Evolutionary conservation across 2,329 filamentous ascomycete species (phyloP), one percentile per base, ranked within the genome.

Genomic region (Calonectria crousiana): DNA sequence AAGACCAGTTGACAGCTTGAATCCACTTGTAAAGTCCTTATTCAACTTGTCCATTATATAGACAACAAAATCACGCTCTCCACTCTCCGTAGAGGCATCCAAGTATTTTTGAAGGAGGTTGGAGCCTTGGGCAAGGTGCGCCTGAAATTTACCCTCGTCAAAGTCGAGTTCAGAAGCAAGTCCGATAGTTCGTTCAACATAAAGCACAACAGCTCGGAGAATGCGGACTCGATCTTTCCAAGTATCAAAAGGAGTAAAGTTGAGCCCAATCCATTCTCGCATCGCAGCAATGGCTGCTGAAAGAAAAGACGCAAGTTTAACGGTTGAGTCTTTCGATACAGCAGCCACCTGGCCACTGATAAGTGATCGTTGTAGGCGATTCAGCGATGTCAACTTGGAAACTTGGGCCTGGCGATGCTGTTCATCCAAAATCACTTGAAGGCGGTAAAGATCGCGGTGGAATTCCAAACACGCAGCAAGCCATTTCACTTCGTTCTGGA

Each of bases 1-100:
- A 16, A 95, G 86, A 0, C 95, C 95, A 2, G 93, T 95, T 0
- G 88, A 92, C 18, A 97, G 86, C 70, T 92, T 92, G 85, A 95
- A 96, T 2, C 91, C 92, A 20, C 91, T 89, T 30, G 90, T 89
- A 80, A 98, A 96, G 65, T 89, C 88, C 49, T 85, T 85, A 53
- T 89, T 84, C 2, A 93, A 80, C 8, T 84, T 86, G 0, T 83
- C 79, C 1, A 87, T 78, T 44, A 91, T 81, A 13, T 81, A 76
- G 1, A 80, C 78, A 5, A 87, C 80, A n/a, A 91, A 84, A 2
- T 85, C 81, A 3, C 79, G 81, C 41, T 84, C 81, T 2, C 72
- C 71, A 11, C 83, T 78, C 11, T 79, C 78, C 2, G 75, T 47
- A 3, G 79, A 74, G 3, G 76, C 74, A 49, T 78, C 62, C 6